Base-by-base conservation (phyloP, 2,329 filamentous ascomycete genomes). In the Fusarium denticulatum region DNA sequence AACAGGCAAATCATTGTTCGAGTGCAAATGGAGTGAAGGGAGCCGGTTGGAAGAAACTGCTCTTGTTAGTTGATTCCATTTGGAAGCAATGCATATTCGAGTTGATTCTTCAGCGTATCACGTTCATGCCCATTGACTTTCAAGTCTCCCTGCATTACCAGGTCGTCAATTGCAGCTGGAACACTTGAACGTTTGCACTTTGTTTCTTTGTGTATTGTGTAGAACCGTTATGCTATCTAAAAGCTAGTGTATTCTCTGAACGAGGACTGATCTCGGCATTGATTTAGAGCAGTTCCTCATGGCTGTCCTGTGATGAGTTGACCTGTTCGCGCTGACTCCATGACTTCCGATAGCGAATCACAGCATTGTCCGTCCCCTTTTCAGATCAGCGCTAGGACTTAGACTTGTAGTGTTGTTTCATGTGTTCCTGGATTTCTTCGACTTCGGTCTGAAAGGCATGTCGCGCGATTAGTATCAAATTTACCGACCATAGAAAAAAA, bases 401-500 rank as follows among this genome's bases (percentile, higher is more conserved):
- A n/a, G 20, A 28, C 46, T 49, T 49, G 20, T 49, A 30, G 28
- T 49, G 28, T 16, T n/a, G 46, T 30, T 49, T 49, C 46, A 49
- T 16, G 28, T 30, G 22, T n/a, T 49, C 20, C 10, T 49, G 4
- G 28, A 30, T 49, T 30, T 49, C 28, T 30, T 49, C 7, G 28
- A 49, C 22, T 49, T 30, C 28, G 3, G 28, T 30, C 28, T 49
- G 10, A 12, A 14, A 15, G 4, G 14, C 26, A 12, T 0, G 20
- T 26, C 15, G n/a, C 10, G 5, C 15, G 5, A 30, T 49, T 30
- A n/a, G 46, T n/a, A n/a, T 30, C 11, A 7, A 22, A 4, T n/a
- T 30, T 7, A 12, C 4, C 9, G 2, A 47, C 12, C 2, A 28
- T 14, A 15, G 5, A 14, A 5, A 5, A 15, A 43, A 18, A 6